Evolutionary conservation across 2,329 filamentous ascomycete species (phyloP).

Genomic region (Ciborinia camelliae): DNA sequence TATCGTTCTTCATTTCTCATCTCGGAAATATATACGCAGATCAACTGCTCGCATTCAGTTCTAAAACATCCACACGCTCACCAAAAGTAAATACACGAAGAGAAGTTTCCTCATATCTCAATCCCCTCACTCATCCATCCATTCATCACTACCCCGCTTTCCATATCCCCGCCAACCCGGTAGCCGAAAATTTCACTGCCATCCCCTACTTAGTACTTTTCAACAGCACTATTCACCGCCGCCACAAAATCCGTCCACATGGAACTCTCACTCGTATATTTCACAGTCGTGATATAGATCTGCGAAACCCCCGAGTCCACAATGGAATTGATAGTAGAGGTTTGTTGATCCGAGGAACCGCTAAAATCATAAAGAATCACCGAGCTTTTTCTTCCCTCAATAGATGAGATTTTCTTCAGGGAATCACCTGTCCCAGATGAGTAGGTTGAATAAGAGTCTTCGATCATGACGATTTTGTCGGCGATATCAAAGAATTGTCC

Average conservation of each 20-base stretch:
- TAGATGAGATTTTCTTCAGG: not conserved
- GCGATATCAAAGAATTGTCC: constrained; percentile 2
- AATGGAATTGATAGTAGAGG: not conserved
- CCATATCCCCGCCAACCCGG: not conserved
- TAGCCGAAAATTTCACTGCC: not conserved
- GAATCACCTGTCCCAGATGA: not conserved
- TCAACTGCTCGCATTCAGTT: not conserved
- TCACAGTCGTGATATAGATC: constrained; percentile 7
- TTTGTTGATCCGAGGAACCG: not conserved
- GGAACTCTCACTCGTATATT: constrained; percentile 7
- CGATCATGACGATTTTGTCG: constrained; percentile 10
- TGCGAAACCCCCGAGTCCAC: not conserved
- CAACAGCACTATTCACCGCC: not conserved
- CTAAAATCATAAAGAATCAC: constrained; percentile 11
- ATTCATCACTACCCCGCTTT: not conserved
- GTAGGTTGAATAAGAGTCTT: not conserved
- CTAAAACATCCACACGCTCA: not conserved
- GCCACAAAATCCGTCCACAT: not conserved
- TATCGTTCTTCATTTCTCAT: not conserved
- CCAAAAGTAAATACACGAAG: not conserved
- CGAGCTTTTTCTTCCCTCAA: not conserved
- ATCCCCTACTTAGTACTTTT: not conserved
- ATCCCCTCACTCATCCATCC: not conserved
- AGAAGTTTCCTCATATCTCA: not conserved
- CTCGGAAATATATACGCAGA: not conserved